A percentile compares a stretch with the other conserved stretches of the same genome.
phyloP scores from a whole-genome alignment of 1,139 yeast species.

The Zygoascus hellenicus region DNA sequence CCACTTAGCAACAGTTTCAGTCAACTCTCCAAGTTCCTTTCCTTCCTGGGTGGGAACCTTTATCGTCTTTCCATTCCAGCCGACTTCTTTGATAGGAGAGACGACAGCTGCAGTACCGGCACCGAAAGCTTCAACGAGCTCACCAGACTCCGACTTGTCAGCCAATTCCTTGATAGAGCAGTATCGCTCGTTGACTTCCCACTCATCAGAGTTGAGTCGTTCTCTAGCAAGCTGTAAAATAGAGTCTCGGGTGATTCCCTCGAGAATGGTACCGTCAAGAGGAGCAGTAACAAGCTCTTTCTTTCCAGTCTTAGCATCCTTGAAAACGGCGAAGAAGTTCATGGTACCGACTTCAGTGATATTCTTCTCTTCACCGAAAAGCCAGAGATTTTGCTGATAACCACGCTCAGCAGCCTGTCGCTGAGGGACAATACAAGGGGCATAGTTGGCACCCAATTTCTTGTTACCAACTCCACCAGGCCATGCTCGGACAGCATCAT shows the following conservation, averaged over 20 bases:
- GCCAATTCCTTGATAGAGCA: slow-evolving; percentile 75
- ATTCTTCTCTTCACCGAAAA: slow-evolving; percentile 83
- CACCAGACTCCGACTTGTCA: slow-evolving; percentile 71
- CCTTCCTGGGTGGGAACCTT: slow-evolving; percentile 74
- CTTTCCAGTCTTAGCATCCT: slow-evolving; percentile 62
- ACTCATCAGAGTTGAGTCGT: slow-evolving; percentile 62
- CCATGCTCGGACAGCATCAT: slow-evolving; percentile 96
- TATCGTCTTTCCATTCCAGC: slow-evolving; percentile 68
- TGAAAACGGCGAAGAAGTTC: slow-evolving; percentile 86
- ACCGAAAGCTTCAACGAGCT: slow-evolving; percentile 91
- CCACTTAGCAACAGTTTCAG: slow-evolving; percentile 75
- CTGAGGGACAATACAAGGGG: slow-evolving; percentile 90
- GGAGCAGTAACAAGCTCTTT: slow-evolving; percentile 95
- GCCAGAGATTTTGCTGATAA: slow-evolving; percentile 92
- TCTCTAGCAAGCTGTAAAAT: slow-evolving; percentile 69
- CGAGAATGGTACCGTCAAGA: slow-evolving; percentile 91
- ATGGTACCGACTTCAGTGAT: slow-evolving; percentile 97
- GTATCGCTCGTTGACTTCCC: slow-evolving; percentile 78
- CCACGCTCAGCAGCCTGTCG: slow-evolving; percentile 82
- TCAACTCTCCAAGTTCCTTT: slow-evolving; percentile 70
- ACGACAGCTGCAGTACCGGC: slow-evolving; percentile 99
- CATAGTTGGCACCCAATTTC: slow-evolving; percentile 96
- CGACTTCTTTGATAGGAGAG: slow-evolving; percentile 83
- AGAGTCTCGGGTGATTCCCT: slow-evolving; percentile 95
- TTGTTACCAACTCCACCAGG: slow-evolving; percentile 97